These are phyloP conservation scores for Podosphaera fusca DNA, from an alignment of 2,329 filamentous ascomycete species.

Conservation along the genomic window DNA sequence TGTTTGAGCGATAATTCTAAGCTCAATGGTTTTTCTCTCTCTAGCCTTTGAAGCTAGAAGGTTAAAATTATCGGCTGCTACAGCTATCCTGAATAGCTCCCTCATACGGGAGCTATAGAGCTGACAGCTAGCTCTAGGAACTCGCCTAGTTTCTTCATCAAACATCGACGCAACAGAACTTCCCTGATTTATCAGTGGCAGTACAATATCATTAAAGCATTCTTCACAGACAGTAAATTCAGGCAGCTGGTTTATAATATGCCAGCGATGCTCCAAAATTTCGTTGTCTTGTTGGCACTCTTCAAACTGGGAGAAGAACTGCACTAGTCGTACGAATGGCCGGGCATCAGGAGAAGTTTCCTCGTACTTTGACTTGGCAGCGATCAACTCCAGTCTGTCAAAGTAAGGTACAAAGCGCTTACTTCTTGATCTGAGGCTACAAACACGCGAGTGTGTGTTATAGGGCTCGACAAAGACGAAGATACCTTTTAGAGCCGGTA, in stretches of 20 bases:
- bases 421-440: conserved; percentile 41
- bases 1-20: conserved; percentile 8
- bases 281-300: conserved; percentile 19
- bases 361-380: conserved; percentile 24
- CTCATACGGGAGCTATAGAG: conserved; percentile 67
- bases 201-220: conserved; percentile 64
- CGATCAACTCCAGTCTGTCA: conserved; percentile 33
- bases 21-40: conserved; percentile 23
- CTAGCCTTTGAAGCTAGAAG: conserved; percentile 34
- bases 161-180: conserved; percentile 40
- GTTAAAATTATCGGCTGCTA: conserved; percentile 40
- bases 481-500: conserved; percentile 46
- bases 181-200: conserved; percentile 34
- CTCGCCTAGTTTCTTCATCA: conserved; percentile 33
- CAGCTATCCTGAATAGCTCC: conserved; percentile 42
- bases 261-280: conserved; percentile 45
- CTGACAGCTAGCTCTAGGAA: conserved; percentile 40
- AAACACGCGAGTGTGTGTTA: conserved; percentile 28
- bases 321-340: conserved; percentile 9
- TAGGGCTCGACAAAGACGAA: conserved; percentile 24
- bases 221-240: conserved; percentile 70
- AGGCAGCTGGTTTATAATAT: conserved; percentile 51
- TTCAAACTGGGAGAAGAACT: conserved; percentile 6
- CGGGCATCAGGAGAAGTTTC: conserved; percentile 10
- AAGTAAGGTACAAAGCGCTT: conserved; percentile 35